Base-by-base conservation (phyloP, 2,329 filamentous ascomycete genomes). In the Xylaria sp. region DNA sequence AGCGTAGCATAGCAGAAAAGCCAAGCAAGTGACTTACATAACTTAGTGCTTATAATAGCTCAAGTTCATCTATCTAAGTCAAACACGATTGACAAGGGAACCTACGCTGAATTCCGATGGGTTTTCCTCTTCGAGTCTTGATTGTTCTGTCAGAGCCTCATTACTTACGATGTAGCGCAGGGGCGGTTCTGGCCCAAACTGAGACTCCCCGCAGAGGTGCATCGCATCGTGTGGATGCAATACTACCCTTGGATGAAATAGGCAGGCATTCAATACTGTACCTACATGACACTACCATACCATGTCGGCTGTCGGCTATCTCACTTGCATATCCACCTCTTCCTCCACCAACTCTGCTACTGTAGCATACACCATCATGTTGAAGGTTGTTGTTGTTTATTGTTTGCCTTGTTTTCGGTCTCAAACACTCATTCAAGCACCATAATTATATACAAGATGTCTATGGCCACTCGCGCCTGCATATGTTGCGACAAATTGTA, bases 231-330 rank as follows among this genome's bases (percentile, higher is more conserved):
- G 6, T 4, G 12, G 28, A 31, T 31, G 28, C 28, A n/a, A 31
- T 31, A 9, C 28, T 31, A 31, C 28, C 28, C 9, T 4, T 31
- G 9, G 28, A n/a, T n/a, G n/a, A n/a, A n/a, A n/a, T n/a, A n/a
- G 9, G 28, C 28, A 31, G 28, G n/a, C n/a, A n/a, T n/a, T n/a
- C n/a, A 31, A 31, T 31, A 31, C 9, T 31, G 19, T 21, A 43
- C 40, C 17, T 43, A 43, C 42, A 42, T 37, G 37, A 50, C 25
- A 46, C 21, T 38, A 28, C 33, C 25, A 45, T 55, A n/a, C n/a
- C n/a, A n/a, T n/a, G n/a, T n/a, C n/a, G n/a, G n/a, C n/a, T n/a
- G 51, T 21, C 51, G 57, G 50, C 50, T 42, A 60, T 60, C 57
- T 54, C 15, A 49, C 23, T 21, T 23, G 19, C 46, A 49, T 45